Percentiles rank a stretch among this genome's conserved stretches.
These are phyloP conservation scores for Hericium coralloides DNA, from an alignment of 768 basidiomycete genomes.

Conservation along the genomic window DNA sequence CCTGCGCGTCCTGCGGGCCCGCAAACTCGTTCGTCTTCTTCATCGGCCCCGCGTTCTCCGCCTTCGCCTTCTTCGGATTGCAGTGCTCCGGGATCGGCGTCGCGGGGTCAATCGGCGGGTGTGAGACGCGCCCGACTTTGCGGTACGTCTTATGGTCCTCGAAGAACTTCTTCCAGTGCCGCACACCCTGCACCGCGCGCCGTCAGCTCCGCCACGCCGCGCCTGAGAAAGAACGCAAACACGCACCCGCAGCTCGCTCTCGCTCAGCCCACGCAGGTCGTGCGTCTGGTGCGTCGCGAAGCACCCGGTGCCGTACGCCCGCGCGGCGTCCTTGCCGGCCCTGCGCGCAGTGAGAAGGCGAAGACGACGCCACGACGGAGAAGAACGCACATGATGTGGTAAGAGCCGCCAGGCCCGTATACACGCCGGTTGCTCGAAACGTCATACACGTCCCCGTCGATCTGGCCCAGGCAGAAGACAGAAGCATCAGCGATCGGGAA, in stretches of 20 bases:
- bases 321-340: conserved; percentile 82
- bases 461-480: conserved; percentile 31
- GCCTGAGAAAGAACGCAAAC: not conserved
- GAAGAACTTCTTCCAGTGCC: conserved; percentile 91
- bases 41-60: conserved; percentile 16
- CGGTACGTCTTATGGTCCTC: conserved; percentile 69
- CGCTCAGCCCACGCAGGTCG: conserved; percentile 75
- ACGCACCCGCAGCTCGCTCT: conserved; percentile 62
- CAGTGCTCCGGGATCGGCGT: conserved; percentile 72
- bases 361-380: not conserved
- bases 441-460: conserved; percentile 90
- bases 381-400: conserved; percentile 49
- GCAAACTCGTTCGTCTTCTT: not conserved
- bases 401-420: conserved; percentile 87
- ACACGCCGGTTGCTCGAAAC: conserved; percentile 66
- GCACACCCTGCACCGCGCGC: conserved; percentile 45
- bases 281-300: conserved; percentile 87
- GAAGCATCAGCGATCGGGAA: conserved; percentile 19
- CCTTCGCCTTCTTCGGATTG: conserved; percentile 44
- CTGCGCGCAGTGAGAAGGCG: conserved; percentile 28
- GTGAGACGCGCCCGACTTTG: conserved; percentile 69
- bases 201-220: not conserved
- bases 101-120: conserved; percentile 67
- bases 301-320: conserved; percentile 91
- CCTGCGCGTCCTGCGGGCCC: not conserved